Evolutionary conservation across 179 eudicot genomes (phyloP).

Genomic region (Actinidia arguta): DNA sequence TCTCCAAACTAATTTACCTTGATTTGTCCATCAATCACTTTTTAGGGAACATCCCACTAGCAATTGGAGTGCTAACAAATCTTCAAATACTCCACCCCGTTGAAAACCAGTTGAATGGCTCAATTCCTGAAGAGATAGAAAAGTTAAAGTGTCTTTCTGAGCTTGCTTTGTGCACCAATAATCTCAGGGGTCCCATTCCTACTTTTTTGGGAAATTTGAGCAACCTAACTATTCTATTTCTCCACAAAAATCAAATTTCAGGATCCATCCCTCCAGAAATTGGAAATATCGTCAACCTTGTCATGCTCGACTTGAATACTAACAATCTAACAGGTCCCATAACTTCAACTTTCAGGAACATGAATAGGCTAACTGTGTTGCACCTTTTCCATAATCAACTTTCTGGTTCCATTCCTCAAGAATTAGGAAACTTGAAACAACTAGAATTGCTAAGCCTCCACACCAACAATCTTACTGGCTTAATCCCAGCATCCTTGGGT

Average conservation of each 20-base stretch:
- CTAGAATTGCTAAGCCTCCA: too few relatives aligned
- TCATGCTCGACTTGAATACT: not conserved
- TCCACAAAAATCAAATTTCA: not conserved
- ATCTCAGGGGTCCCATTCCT: slow-evolving; percentile 32
- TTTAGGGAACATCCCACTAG: too few relatives aligned
- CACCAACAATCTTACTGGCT: not conserved
- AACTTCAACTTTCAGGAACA: slow-evolving; percentile 45
- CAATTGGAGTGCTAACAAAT: too few relatives aligned
- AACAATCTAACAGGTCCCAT: slow-evolving; percentile 51
- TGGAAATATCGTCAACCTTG: slow-evolving; percentile 3
- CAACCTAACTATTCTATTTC: slow-evolving; percentile 8
- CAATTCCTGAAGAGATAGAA: slow-evolving; percentile 33
- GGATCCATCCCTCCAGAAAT: slow-evolving; percentile 18
- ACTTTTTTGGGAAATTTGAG: slow-evolving; percentile 25
- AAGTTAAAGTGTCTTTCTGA: slow-evolving; percentile 30
- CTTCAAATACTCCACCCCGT: slow-evolving; percentile 3
- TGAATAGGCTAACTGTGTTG: slow-evolving; percentile 36
- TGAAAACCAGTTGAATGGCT: slow-evolving; percentile 26
- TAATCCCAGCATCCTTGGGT: not conserved
- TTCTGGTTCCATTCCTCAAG: slow-evolving; percentile 49
- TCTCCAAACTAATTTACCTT: too few relatives aligned
- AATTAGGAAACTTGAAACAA: slow-evolving; percentile 11
- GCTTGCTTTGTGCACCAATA: slow-evolving; percentile 23
- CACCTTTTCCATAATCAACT: slow-evolving; percentile 41
- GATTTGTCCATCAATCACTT: too few relatives aligned